phyloP scores from a whole-genome alignment of 2,329 filamentous ascomycete genomes.

The Colletotrichum abscissum region DNA sequence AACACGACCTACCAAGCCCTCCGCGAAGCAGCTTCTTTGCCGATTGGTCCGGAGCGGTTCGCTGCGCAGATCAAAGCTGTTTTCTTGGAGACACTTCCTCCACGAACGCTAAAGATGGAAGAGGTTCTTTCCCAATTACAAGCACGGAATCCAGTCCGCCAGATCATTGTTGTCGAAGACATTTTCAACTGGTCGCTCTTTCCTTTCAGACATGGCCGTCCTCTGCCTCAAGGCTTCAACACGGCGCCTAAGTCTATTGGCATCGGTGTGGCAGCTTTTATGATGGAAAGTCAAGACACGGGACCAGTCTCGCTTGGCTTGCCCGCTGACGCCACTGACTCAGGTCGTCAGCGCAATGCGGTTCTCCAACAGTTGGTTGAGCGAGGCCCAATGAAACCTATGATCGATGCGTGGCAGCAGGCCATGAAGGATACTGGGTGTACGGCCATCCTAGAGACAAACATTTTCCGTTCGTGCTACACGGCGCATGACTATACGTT shows the following conservation, averaged over 20 bases:
- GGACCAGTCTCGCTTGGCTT: slow-evolving; percentile 45
- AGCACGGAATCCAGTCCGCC: slow-evolving; percentile 41
- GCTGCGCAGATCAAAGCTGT: slow-evolving; percentile 21
- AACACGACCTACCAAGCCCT: not conserved
- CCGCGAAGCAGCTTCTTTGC: slow-evolving; percentile 14
- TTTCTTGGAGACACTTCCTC: slow-evolving; percentile 27
- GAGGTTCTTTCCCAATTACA: slow-evolving; percentile 38
- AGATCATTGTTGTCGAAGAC: slow-evolving; percentile 48
- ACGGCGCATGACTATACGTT: slow-evolving; percentile 45
- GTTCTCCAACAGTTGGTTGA: slow-evolving; percentile 30
- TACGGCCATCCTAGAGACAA: slow-evolving; percentile 5
- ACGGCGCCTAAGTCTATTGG: slow-evolving; percentile 43
- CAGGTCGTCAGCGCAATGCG: slow-evolving; percentile 43
- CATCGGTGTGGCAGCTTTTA: slow-evolving; percentile 45
- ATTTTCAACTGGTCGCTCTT: slow-evolving; percentile 42
- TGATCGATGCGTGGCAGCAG: slow-evolving; percentile 23
- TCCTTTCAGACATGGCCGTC: slow-evolving; percentile 42
- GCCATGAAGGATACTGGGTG: slow-evolving; percentile 17
- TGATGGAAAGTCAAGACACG: slow-evolving; percentile 45
- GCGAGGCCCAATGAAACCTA: slow-evolving; percentile 26
- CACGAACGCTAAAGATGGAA: not conserved
- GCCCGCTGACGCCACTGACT: slow-evolving; percentile 42
- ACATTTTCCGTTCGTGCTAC: slow-evolving; percentile 19
- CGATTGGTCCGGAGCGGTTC: slow-evolving; percentile 26
- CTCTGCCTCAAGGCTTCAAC: slow-evolving; percentile 41